These are phyloP conservation scores for Aspergillus sclerotiicarbonarius DNA, from an alignment of 495 filamentous ascomycete species.

Conservation along the genomic window DNA sequence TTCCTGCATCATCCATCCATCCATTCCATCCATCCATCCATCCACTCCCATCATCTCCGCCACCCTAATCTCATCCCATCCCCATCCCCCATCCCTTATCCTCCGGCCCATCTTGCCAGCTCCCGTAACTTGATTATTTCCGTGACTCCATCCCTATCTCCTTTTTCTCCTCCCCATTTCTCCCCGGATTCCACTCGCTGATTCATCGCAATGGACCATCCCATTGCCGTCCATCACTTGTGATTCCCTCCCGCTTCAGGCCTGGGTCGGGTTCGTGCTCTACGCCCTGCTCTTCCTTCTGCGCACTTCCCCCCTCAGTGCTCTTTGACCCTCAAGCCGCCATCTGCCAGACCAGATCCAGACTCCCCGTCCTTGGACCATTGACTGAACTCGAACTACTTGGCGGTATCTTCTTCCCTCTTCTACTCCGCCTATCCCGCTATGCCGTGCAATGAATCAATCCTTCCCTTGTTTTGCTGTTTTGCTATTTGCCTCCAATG, in stretches of 20 bases:
- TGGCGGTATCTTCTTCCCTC: slow-evolving; percentile 17
- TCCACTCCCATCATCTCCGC: slow-evolving; percentile 4
- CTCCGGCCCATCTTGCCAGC: neutral
- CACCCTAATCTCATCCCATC: slow-evolving; percentile 10
- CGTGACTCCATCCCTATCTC: neutral
- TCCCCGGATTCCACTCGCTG: neutral
- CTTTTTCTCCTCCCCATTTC: neutral
- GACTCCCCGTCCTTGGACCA: slow-evolving; percentile 13
- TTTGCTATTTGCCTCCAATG: slow-evolving; percentile 8
- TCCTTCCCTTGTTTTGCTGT: slow-evolving; percentile 10
- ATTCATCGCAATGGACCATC: slow-evolving; percentile 18
- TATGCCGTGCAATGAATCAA: neutral
- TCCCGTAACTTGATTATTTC: neutral
- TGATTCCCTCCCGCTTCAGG: slow-evolving; percentile 21
- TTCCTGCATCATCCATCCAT: neutral
- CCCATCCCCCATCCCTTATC: slow-evolving; percentile 10
- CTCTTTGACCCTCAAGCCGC: slow-evolving; percentile 22
- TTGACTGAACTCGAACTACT: slow-evolving; percentile 17
- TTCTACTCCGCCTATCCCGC: slow-evolving; percentile 11
- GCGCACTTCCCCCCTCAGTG: slow-evolving; percentile 12
- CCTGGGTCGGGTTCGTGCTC: slow-evolving; percentile 22
- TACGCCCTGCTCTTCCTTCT: neutral
- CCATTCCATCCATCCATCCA: too few species aligned
- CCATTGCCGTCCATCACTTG: slow-evolving; percentile 16
- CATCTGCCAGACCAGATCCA: slow-evolving; percentile 13